Base-by-base conservation (phyloP, 2,329 filamentous ascomycete species). In the Seiridium unicorne region DNA sequence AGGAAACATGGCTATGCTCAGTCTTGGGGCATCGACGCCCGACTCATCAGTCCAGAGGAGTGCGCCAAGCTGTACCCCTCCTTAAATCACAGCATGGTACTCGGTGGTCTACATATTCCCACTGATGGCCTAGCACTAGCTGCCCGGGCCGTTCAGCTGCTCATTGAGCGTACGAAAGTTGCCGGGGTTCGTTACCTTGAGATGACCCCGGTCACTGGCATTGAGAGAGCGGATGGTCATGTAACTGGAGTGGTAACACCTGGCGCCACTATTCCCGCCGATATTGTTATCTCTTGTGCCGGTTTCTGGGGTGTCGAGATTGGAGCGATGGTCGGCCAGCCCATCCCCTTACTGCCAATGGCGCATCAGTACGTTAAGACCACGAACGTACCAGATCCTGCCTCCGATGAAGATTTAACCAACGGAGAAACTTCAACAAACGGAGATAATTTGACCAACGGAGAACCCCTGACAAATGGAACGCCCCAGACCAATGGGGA, bases 251-350 rank as follows among this genome's bases (percentile, higher is more conserved):
- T 88, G 0, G 72, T 63, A 1, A 87, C 84, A 0, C 72, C 76
- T 1, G 71, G 71, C 3, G 80, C 80, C 31, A 79, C 68, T 0
- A 76, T 88, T 26, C 74, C 81, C 0, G 85, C 85, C 0, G 86
- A 89, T 58, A 82, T 88, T 32, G 76, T 88, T 55, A 72, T 89
- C 44, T 88, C 84, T 1, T 89, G 86, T 62, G 86, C 84, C 5
- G 86, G 86, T 0, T 86, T 89, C 70, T 89, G 86, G 86, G 86
- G 86, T 9, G 86, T 88, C 6, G 85, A 89, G 67, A 75, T 89
- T 5, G 86, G 86, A 31, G 82, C 80, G 5, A 86, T 89, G 85
- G 78, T 83, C 47, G 85, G 79, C 4, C 65, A 87, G 10, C 73
- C 80, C 1, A 79, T 89, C 31, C 86, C 86, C 5, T 71, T 89